Evolutionary conservation across 2,329 filamentous ascomycete genomes (phyloP).

Genomic region (Metarhizium robertsii): DNA sequence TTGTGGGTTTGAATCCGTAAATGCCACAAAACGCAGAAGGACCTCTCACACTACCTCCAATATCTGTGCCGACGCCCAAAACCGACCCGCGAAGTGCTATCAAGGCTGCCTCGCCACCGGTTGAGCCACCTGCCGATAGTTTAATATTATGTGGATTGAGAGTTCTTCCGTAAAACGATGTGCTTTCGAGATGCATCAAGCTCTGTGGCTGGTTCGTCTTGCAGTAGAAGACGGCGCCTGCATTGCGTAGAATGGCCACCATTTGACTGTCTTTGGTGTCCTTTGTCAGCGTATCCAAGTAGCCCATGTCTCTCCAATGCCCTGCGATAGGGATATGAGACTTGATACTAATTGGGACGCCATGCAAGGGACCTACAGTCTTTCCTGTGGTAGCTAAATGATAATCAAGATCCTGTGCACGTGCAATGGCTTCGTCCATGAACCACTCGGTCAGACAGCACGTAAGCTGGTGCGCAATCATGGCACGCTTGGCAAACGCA

Average conservation of each 20-base stretch:
- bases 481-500: slow-evolving; percentile 43
- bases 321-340: slow-evolving; percentile 50
- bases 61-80: slow-evolving; percentile 28
- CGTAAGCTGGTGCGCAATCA: slow-evolving; percentile 47
- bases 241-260: slow-evolving; percentile 40
- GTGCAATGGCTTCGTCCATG: slow-evolving; percentile 37
- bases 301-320: slow-evolving; percentile 39
- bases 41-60: slow-evolving; percentile 24
- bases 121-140: slow-evolving; percentile 52
- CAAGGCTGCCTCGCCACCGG: slow-evolving; percentile 42
- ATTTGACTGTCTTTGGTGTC: slow-evolving; percentile 45
- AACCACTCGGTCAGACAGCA: slow-evolving; percentile 43
- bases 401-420: slow-evolving; percentile 29
- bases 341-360: slow-evolving; percentile 41
- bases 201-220: slow-evolving; percentile 60
- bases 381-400: slow-evolving; percentile 27
- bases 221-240: slow-evolving; percentile 55
- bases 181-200: slow-evolving; percentile 43
- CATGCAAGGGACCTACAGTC: slow-evolving; percentile 48
- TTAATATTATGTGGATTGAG: slow-evolving; percentile 52
- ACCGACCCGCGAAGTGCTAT: slow-evolving; percentile 28
- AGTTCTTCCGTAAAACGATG: slow-evolving; percentile 48
- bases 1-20: slow-evolving; percentile 8
- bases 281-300: slow-evolving; percentile 39
- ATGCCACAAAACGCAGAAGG: slow-evolving; percentile 20